A percentile compares a stretch with the other conserved stretches of the same genome.
phyloP scores from a whole-genome alignment of 139 green algal genomes.

The Tetraselmis striata region DNA sequence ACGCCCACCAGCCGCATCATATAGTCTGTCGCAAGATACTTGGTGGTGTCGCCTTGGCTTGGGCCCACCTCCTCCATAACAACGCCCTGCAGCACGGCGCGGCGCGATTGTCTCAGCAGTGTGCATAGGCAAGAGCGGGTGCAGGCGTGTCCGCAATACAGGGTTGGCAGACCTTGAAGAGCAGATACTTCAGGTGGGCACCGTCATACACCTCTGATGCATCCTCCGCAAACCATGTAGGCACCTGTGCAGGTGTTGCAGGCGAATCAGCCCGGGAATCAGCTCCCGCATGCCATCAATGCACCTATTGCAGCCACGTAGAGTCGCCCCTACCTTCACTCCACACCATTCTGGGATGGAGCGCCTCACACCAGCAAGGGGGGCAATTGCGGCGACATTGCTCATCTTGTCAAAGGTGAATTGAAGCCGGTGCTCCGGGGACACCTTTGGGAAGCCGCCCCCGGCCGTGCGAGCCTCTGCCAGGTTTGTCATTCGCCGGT shows the following conservation, averaged over 20 bases:
- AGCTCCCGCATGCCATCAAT: too few relatives aligned
- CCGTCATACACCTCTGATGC: not conserved
- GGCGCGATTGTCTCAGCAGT: too few relatives aligned
- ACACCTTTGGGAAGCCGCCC: not conserved
- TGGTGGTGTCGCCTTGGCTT: not conserved
- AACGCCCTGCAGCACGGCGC: not conserved
- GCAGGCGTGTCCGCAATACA: too few relatives aligned
- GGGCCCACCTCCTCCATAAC: not conserved
- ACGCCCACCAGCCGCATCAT: not conserved
- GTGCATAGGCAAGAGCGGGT: too few relatives aligned
- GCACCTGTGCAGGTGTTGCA: not conserved
- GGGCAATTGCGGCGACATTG: not conserved
- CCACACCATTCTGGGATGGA: not conserved
- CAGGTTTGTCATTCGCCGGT: not conserved
- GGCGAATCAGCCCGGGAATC: too few relatives aligned
- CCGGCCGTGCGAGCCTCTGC: too few relatives aligned
- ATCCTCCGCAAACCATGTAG: not conserved
- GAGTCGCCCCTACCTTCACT: not conserved
- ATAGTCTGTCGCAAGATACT: not conserved
- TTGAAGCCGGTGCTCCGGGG: not conserved
- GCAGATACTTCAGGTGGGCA: not conserved
- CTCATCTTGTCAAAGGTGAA: not conserved
- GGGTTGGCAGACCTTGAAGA: not conserved
- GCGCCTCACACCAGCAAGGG: not conserved
- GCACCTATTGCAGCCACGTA: too few relatives aligned